Conservation (phyloP, 139 green algal genomes). For the Chlorokybus atmophyticus region DNA sequence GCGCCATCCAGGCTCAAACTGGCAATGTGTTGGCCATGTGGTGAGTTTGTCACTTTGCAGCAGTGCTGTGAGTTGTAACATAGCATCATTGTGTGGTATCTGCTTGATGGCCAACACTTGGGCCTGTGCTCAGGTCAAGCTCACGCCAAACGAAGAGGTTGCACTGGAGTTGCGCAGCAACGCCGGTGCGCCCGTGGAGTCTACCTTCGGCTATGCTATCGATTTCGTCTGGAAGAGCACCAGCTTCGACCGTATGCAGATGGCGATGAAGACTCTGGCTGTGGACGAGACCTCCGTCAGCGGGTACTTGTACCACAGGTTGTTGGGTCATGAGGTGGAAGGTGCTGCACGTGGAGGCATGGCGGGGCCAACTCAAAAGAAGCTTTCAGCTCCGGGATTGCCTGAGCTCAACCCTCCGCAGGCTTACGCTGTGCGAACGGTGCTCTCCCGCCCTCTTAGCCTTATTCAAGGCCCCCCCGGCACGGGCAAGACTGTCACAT, state of each 20-base stretch:
- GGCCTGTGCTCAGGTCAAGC: conserved; percentile 29
- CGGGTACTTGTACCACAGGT: conserved; percentile 57
- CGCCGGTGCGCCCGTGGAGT: conserved; percentile 30
- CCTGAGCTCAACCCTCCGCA: conserved; percentile 91
- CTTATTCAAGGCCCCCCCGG: conserved; percentile 87
- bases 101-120: not conserved
- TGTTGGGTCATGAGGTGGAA: conserved; percentile 72
- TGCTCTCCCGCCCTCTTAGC: conserved; percentile 64
- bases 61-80: not conserved
- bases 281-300: conserved; percentile 66
- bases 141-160: conserved; percentile 47
- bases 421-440: conserved; percentile 47
- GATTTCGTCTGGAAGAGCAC: conserved; percentile 90
- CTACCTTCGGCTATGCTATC: conserved; percentile 61
- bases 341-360: conserved; percentile 34
- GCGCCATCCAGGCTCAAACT: conserved; percentile 36
- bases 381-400: conserved; percentile 64
- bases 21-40: conserved; percentile 45
- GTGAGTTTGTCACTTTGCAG: conserved; percentile 25
- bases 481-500: conserved; percentile 97
- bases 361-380: conserved; percentile 30
- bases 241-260: conserved; percentile 81
- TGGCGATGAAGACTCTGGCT: conserved; percentile 68
- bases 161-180: conserved; percentile 57
- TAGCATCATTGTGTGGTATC: not conserved